These are phyloP conservation scores for Hippophae tibetana DNA, from an alignment of 306 rosid genomes.

Conservation along the genomic window DNA sequence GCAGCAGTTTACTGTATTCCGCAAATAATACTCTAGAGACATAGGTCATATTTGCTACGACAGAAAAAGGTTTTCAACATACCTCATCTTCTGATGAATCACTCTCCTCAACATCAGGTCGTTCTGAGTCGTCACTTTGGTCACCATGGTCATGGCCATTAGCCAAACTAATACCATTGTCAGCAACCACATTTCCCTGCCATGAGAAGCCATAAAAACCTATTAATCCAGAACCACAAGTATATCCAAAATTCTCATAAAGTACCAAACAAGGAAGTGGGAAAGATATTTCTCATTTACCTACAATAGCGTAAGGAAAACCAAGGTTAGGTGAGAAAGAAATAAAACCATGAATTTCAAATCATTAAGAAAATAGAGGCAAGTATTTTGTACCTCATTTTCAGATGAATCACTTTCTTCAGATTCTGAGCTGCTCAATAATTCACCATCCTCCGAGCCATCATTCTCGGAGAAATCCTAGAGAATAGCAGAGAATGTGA, in stretches of 20 bases:
- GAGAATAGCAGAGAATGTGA: no score
- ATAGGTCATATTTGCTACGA: not conserved
- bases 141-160: constrained; percentile 22
- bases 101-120: constrained; percentile 50
- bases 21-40: not conserved
- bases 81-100: constrained; percentile 99
- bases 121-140: constrained; percentile 34
- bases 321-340: no score
- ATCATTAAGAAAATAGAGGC: no score
- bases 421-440: no score
- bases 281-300: not conserved
- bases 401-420: no score
- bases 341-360: no score
- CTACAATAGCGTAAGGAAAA: no score
- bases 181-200: constrained; percentile 36
- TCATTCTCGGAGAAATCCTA: no score
- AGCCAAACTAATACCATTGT: constrained; percentile 3
- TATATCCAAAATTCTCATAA: no score
- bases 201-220: constrained; percentile 13
- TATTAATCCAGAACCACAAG: not conserved
- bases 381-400: no score
- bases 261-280: not conserved
- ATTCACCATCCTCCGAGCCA: no score
- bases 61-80: not conserved
- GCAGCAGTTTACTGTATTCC: not conserved